A percentile compares a stretch with the other conserved stretches of the same genome.
Conservation (phyloP, 345 rosid genomes). For the Citrus sp. region DNA sequence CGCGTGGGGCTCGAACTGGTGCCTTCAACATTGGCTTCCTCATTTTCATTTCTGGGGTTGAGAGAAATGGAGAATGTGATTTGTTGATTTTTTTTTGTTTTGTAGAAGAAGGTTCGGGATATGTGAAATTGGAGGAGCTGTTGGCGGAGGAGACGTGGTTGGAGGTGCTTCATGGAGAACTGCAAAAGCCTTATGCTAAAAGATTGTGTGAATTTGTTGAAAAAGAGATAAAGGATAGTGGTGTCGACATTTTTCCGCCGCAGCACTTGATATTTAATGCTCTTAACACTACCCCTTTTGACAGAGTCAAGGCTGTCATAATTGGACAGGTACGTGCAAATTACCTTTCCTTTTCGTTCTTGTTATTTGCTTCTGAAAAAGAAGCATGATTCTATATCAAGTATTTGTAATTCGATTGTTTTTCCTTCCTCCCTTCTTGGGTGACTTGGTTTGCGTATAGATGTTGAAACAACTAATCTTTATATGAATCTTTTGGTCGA, state of each 20-base stretch:
- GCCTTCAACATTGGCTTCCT: not conserved
- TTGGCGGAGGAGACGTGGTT: conserved; percentile 84
- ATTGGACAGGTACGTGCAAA: conserved; percentile 64
- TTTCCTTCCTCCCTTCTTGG: too few relatives aligned
- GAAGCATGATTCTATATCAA: not conserved
- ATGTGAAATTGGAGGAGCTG: conserved; percentile 70
- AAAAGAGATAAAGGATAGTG: conserved; percentile 36
- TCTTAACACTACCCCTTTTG: conserved; percentile 71
- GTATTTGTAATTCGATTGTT: too few relatives aligned
- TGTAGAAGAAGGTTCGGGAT: conserved; percentile 41
- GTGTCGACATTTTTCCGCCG: conserved; percentile 63
- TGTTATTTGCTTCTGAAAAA: not conserved
- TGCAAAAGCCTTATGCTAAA: conserved; percentile 62
- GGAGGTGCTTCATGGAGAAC: conserved; percentile 64
- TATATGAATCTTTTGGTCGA: too few relatives aligned
- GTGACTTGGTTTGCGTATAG: too few relatives aligned
- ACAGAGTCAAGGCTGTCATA: conserved; percentile 75
- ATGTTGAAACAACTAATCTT: too few relatives aligned
- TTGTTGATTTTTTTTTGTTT: not conserved
- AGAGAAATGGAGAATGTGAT: not conserved
- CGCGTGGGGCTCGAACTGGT: too few relatives aligned
- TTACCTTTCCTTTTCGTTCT: not conserved
- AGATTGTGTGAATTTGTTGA: conserved; percentile 57
- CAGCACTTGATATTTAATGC: conserved; percentile 81
- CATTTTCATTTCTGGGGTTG: conserved; percentile 4